Base-by-base conservation (phyloP, 306 rosid genomes). In the Abrus pulchellus region DNA sequence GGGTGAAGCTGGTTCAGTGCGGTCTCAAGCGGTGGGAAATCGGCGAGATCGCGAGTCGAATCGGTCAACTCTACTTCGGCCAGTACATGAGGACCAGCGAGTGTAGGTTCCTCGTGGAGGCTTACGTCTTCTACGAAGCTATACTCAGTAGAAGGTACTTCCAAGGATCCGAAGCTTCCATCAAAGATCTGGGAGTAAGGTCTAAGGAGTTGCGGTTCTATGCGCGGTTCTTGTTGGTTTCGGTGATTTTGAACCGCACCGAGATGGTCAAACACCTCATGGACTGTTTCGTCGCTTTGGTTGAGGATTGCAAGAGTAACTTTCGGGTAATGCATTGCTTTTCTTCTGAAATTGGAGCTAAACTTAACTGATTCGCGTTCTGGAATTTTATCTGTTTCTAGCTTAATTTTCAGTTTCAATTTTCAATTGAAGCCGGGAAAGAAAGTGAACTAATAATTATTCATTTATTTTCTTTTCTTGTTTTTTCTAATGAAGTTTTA, bases 11-110 rank as follows among this genome's bases (percentile, higher is more conserved):
- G n/a, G 85, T 93, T 10, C 87, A 83, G 86, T 81, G 89, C 65
- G 99, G 99, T 4, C 86, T 96, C 29, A 88, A 86, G 74, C 99
- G 99, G n/a, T 96, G 94, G 97, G 99, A 96, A 89, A 90, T 93
- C 85, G 99, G 98, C 60, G 99, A 93, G 94, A 93, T 96, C 91
- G 98, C 99, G 4, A 93, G 98, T 85, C 93, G 98, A 88, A 93
- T 96, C 86, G 98, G 98, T 8, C 98, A 96, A 87, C 89, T 96
- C 32, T 96, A 93, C 93, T 96, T 90, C 80, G 91, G 97, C 3
- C 99, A 96, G 90, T 96, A 96, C 78, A 87, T 92, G 93, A 83
- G 99, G 85, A 94, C 90, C 50, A 96, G 98, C 80, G 93, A 96
- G 86, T 87, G 89, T 28, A 90, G 93, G 81, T 96, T 92, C 82